Conservation (phyloP, 2,329 filamentous ascomycete genomes). For the Chaetomium sp. region DNA sequence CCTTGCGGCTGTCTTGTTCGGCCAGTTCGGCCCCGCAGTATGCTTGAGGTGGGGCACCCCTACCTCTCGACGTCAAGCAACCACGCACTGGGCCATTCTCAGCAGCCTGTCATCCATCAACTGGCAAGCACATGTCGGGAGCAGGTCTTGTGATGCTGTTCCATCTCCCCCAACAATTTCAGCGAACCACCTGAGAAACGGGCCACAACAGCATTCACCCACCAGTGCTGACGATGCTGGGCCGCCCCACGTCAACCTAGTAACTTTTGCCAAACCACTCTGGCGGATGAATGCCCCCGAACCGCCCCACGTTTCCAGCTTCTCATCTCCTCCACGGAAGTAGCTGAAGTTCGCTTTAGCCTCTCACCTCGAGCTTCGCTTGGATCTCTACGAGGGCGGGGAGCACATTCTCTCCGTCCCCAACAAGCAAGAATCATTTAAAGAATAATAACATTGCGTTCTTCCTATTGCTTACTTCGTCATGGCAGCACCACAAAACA, state of each 20-base stretch:
- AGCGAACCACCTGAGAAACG: not conserved
- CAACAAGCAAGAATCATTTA: no score
- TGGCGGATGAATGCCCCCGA: no score
- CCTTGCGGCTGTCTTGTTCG: conserved; percentile 4
- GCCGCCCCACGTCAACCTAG: not conserved
- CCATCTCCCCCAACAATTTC: not conserved
- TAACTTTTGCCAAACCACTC: no score
- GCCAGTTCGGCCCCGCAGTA: conserved; percentile 1
- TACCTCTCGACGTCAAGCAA: conserved; percentile 20
- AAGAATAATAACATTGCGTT: not conserved
- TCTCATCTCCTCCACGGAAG: not conserved
- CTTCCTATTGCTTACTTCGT: not conserved
- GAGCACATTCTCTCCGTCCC: not conserved
- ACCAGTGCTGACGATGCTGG: conserved; percentile 10
- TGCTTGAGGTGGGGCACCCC: conserved; percentile 5
- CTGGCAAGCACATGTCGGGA: not conserved
- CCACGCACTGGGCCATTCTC: not conserved
- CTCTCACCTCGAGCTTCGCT: not conserved
- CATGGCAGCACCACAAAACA: conserved; percentile 23
- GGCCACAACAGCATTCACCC: not conserved
- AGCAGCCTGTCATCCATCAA: not conserved
- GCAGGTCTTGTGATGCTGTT: conserved; percentile 14
- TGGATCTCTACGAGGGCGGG: not conserved
- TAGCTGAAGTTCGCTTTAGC: not conserved
- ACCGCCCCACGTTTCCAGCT: no score